Conservation (phyloP, 1,284 basidiomycete genomes). For the Puccinia polysora region DNA sequence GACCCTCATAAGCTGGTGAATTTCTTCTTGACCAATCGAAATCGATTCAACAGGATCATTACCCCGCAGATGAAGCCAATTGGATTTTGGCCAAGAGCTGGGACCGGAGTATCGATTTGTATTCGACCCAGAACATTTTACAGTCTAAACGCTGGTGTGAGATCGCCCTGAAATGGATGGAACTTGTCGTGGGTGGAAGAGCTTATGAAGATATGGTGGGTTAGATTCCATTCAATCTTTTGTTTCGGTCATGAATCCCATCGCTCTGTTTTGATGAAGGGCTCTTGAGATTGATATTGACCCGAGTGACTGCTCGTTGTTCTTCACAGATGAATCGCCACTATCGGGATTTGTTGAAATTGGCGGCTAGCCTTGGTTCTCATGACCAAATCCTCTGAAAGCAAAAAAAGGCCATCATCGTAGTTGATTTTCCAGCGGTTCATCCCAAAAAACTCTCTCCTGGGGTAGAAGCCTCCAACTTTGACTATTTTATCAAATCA, state of each 20-base stretch:
- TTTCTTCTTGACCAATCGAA: too few relatives aligned
- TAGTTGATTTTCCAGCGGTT: background rate
- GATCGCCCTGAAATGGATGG: conserved; percentile 39
- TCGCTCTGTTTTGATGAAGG: background rate
- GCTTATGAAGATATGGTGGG: conserved; percentile 43
- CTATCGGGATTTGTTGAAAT: conserved; percentile 40
- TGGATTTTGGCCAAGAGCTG: conserved; percentile 42
- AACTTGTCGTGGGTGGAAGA: conserved; percentile 33
- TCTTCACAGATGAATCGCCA: conserved; percentile 38
- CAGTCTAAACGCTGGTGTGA: conserved; percentile 40
- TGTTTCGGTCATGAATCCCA: background rate
- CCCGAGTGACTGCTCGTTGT: too few relatives aligned
- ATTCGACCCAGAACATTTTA: conserved; percentile 3
- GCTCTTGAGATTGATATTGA: background rate
- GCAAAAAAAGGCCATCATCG: background rate
- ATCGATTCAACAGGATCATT: conserved; percentile 18
- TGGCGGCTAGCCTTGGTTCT: conserved; percentile 8
- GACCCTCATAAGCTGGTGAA: background rate
- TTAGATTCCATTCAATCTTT: background rate
- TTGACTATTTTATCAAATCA: too few relatives aligned
- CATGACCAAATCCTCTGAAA: conserved; percentile 6
- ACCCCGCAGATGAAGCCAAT: conserved; percentile 41
- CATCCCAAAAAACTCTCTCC: background rate
- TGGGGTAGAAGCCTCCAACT: background rate
- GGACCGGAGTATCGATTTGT: conserved; percentile 42